Percentiles rank a stretch among this genome's conserved stretches.
Evolutionary conservation across 345 rosid genomes (phyloP).

Genomic region (Anacardium occidentale): DNA sequence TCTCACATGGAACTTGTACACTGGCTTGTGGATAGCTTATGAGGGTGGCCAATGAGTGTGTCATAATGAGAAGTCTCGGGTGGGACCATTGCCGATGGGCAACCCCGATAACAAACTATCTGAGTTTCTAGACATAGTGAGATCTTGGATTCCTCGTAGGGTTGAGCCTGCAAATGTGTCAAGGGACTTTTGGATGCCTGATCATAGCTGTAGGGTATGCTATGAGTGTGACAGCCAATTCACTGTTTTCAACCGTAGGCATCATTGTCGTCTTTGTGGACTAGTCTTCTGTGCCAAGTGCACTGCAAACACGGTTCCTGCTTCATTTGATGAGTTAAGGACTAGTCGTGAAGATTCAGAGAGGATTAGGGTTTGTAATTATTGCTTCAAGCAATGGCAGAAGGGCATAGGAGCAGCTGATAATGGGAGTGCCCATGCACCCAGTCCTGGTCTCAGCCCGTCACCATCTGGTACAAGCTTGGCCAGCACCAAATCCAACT

Average conservation of each 20-base stretch:
- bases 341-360: conserved; percentile 59
- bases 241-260: conserved; percentile 81
- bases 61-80: conserved; percentile 54
- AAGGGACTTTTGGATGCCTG: conserved; percentile 98
- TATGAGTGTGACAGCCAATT: conserved; percentile 95
- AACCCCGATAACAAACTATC: conserved; percentile 67
- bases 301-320: conserved; percentile 68
- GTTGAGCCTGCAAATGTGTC: conserved; percentile 62
- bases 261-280: conserved; percentile 94
- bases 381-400: conserved; percentile 84
- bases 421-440: conserved; percentile 41
- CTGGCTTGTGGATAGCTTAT: conserved; percentile 15
- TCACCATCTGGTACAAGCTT: conserved; percentile 76
- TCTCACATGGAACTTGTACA: conserved; percentile 19
- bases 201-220: conserved; percentile 91
- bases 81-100: conserved; percentile 74
- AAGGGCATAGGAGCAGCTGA: conserved; percentile 49
- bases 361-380: conserved; percentile 81
- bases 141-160: conserved; percentile 80
- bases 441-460: conserved; percentile 56
- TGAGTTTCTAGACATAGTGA: conserved; percentile 66
- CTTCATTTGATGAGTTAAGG: conserved; percentile 56
- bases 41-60: conserved; percentile 56
- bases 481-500: conserved; percentile 63
- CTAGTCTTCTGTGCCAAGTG: conserved; percentile 89